Percentiles rank a stretch among this genome's conserved stretches.
These are phyloP conservation scores for Stylonectria norvegica DNA, from an alignment of 2,329 filamentous ascomycete species.

Conservation along the genomic window DNA sequence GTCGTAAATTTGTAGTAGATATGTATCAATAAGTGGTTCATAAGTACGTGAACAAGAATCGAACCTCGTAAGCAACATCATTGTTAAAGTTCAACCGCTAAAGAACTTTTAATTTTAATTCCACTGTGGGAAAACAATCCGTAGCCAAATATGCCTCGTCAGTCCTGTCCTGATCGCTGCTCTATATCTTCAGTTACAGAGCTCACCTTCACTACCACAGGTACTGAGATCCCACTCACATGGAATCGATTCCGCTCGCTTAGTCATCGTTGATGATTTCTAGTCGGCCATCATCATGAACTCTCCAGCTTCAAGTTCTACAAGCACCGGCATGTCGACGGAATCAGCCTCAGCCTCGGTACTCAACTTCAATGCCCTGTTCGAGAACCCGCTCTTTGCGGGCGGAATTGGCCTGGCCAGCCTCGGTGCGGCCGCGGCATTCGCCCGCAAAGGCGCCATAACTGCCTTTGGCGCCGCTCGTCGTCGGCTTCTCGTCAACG, in stretches of 20 bases:
- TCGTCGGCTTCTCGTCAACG: slow-evolving; percentile 83
- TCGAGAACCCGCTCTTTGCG: slow-evolving; percentile 62
- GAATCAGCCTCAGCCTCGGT: slow-evolving; percentile 30
- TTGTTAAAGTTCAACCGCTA: too few relatives aligned
- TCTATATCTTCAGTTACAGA: too few relatives aligned
- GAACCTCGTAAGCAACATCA: too few relatives aligned
- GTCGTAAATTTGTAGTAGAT: too few relatives aligned
- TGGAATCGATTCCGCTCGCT: slow-evolving; percentile 1
- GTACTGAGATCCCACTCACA: too few relatives aligned
- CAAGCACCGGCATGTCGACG: slow-evolving; percentile 31
- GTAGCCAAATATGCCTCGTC: too few relatives aligned
- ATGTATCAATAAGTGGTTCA: too few relatives aligned
- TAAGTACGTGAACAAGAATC: too few relatives aligned
- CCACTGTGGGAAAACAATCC: too few relatives aligned
- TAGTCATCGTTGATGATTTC: slow-evolving; percentile 8
- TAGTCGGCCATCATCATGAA: slow-evolving; percentile 7
- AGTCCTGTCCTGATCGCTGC: too few relatives aligned
- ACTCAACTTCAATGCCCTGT: slow-evolving; percentile 54
- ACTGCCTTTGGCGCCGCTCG: slow-evolving; percentile 71
- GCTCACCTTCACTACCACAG: too few relatives aligned
- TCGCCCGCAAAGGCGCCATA: slow-evolving; percentile 74
- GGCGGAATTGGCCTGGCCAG: slow-evolving; percentile 87
- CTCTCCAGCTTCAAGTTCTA: slow-evolving; percentile 17
- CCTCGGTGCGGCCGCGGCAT: slow-evolving; percentile 75
- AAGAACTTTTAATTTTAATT: too few relatives aligned